Evolutionary conservation across 208 protist species (phyloP).

Genomic region (Crithidia fasciculata): DNA sequence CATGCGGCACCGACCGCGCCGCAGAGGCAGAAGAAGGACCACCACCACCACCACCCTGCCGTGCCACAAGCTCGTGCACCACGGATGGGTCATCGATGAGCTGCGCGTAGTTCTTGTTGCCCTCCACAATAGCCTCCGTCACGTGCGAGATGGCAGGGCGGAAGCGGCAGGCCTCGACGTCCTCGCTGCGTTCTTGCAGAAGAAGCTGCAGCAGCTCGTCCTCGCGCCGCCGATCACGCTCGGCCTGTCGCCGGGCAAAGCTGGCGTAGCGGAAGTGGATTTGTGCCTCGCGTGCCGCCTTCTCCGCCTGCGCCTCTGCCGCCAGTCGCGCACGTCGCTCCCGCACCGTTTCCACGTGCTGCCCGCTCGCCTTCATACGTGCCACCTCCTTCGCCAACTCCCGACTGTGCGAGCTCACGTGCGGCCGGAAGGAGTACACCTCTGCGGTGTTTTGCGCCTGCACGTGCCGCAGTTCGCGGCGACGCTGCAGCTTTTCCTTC

Average conservation of each 20-base stretch:
- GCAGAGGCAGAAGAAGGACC: neutral
- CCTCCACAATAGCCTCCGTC: slow-evolving; percentile 13
- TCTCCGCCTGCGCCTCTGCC: neutral
- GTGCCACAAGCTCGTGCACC: neutral
- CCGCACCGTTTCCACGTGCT: slow-evolving; percentile 23
- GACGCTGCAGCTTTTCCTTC: slow-evolving; percentile 28
- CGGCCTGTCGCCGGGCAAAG: slow-evolving; percentile 4
- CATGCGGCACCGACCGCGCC: neutral
- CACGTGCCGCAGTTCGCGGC: slow-evolving; percentile 32
- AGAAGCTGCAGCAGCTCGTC: slow-evolving; percentile 13
- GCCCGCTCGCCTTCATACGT: slow-evolving; percentile 27
- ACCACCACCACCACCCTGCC: neutral
- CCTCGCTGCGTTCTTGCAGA: slow-evolving; percentile 8
- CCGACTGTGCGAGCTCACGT: slow-evolving; percentile 24
- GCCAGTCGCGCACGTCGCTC: slow-evolving; percentile 11
- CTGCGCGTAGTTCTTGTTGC: slow-evolving; percentile 8
- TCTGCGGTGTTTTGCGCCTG: slow-evolving; percentile 25
- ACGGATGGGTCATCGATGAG: slow-evolving; percentile 9
- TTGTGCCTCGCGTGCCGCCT: slow-evolving; percentile 4
- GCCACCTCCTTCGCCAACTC: slow-evolving; percentile 36
- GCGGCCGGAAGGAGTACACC: slow-evolving; percentile 31
- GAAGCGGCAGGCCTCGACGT: slow-evolving; percentile 20
- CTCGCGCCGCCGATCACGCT: slow-evolving; percentile 9
- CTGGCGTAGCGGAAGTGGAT: slow-evolving; percentile 16
- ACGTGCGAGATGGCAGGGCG: slow-evolving; percentile 19